Percentiles rank a stretch among this genome's conserved stretches.
These are phyloP conservation scores for Escovopsis sp. DNA, from an alignment of 2,329 filamentous ascomycete species.

Conservation along the genomic window DNA sequence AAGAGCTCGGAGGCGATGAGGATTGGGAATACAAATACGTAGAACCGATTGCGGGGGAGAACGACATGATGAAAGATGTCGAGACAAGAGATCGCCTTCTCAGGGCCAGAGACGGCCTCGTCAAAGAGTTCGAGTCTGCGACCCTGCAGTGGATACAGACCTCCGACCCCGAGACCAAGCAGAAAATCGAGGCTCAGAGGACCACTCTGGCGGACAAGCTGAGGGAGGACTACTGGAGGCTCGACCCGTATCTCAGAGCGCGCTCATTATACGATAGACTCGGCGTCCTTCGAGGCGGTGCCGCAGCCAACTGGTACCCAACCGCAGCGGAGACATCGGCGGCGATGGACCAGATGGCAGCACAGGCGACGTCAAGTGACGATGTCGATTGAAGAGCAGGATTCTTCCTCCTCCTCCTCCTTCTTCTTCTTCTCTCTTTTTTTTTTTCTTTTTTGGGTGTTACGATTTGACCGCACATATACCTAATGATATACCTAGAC, in stretches of 20 bases:
- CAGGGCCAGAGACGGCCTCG: slow-evolving; percentile 47
- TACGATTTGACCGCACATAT: not conserved
- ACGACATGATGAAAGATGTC: slow-evolving; percentile 55
- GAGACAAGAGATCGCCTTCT: slow-evolving; percentile 49
- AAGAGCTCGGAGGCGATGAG: slow-evolving; percentile 76
- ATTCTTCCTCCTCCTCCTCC: no score
- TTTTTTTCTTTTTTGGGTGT: no score
- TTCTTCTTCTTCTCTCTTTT: no score
- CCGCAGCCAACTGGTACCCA: slow-evolving; percentile 37
- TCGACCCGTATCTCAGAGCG: slow-evolving; percentile 79
- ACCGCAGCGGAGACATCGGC: not conserved
- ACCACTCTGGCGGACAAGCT: slow-evolving; percentile 48
- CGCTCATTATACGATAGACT: slow-evolving; percentile 72
- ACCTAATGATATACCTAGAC: slow-evolving; percentile 1
- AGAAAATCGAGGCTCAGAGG: slow-evolving; percentile 40
- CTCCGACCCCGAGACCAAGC: slow-evolving; percentile 26
- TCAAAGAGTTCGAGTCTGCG: slow-evolving; percentile 56
- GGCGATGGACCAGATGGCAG: not conserved
- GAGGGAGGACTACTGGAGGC: slow-evolving; percentile 66
- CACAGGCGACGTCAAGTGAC: slow-evolving; percentile 2
- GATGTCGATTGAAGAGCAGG: slow-evolving; percentile 5
- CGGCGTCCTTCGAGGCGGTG: slow-evolving; percentile 53
- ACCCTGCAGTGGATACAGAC: slow-evolving; percentile 60
- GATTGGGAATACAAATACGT: slow-evolving; percentile 72
- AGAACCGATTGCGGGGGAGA: slow-evolving; percentile 64